A percentile compares a stretch with the other conserved stretches of the same genome.
Conservation (phyloP, 768 basidiomycete genomes). For the Chalciporus piperatus region DNA sequence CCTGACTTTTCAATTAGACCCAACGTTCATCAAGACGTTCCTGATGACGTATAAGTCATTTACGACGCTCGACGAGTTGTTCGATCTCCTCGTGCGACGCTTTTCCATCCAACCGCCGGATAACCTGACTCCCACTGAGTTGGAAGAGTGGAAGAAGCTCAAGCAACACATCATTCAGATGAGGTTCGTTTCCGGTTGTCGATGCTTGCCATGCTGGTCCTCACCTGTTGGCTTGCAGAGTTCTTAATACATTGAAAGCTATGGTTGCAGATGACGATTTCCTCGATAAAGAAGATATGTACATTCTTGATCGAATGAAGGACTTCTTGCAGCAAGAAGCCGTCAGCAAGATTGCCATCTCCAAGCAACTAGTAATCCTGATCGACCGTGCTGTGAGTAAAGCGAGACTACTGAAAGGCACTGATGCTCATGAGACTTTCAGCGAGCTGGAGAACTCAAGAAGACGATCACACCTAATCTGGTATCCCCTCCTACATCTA, state of each 20-base stretch:
- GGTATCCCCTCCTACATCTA: slow-evolving; percentile 68
- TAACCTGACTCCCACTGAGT: slow-evolving; percentile 57
- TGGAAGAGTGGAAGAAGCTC: slow-evolving; percentile 74
- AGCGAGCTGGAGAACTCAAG: slow-evolving; percentile 54
- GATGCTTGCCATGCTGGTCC: not conserved
- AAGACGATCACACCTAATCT: slow-evolving; percentile 55
- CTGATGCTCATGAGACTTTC: slow-evolving; percentile 19
- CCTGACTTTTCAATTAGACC: slow-evolving; percentile 44
- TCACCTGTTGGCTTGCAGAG: slow-evolving; percentile 36
- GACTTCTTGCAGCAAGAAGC: slow-evolving; percentile 70
- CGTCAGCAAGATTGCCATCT: slow-evolving; percentile 61
- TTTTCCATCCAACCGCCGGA: slow-evolving; percentile 78
- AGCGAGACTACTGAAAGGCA: not conserved
- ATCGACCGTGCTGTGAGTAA: slow-evolving; percentile 77
- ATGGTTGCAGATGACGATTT: slow-evolving; percentile 85
- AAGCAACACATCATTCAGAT: slow-evolving; percentile 88
- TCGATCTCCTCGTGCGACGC: slow-evolving; percentile 75
- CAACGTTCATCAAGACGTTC: slow-evolving; percentile 83
- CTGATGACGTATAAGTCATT: slow-evolving; percentile 96
- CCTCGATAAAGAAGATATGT: slow-evolving; percentile 82
- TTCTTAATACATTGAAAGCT: slow-evolving; percentile 86
- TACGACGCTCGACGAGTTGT: slow-evolving; percentile 76
- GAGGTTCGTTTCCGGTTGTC: slow-evolving; percentile 52
- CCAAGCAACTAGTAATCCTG: slow-evolving; percentile 68
- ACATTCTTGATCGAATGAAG: slow-evolving; percentile 79